These are phyloP conservation scores for Paramarasmius palmivorus DNA, from an alignment of 1,284 basidiomycete species.

Conservation along the genomic window DNA sequence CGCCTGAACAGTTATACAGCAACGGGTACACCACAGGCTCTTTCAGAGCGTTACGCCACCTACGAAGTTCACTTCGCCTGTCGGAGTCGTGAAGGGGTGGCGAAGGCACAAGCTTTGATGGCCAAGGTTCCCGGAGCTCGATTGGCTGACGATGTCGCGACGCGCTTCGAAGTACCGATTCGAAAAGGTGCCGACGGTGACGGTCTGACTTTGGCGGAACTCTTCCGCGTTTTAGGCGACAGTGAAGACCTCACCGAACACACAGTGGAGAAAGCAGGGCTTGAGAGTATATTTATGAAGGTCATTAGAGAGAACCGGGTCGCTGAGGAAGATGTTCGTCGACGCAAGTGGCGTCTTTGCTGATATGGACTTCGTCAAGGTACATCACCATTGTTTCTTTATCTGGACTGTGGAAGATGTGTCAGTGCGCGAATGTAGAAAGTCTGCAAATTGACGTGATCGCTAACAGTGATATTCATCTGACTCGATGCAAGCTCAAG, in stretches of 20 bases:
- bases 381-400: too few relatives aligned
- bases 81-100: constrained; percentile 58
- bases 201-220: constrained; percentile 50
- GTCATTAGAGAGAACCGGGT: constrained; percentile 69
- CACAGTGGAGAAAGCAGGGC: constrained; percentile 64
- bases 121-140: constrained; percentile 59
- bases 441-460: too few relatives aligned
- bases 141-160: constrained; percentile 74
- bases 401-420: too few relatives aligned
- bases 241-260: constrained; percentile 61
- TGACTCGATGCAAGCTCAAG: too few relatives aligned
- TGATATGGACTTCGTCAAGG: too few relatives aligned
- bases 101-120: constrained; percentile 61
- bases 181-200: constrained; percentile 6
- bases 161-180: constrained; percentile 76
- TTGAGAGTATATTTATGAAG: constrained; percentile 76
- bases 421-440: too few relatives aligned
- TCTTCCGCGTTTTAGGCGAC: constrained; percentile 55
- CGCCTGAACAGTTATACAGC: constrained; percentile 31
- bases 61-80: constrained; percentile 82
- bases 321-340: constrained; percentile 48
- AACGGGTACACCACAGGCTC: constrained; percentile 65
- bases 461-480: too few relatives aligned
- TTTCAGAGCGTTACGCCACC: constrained; percentile 65
- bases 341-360: constrained; percentile 25